Base-by-base conservation (phyloP, 164 flowering plant genomes). In the Stephania japonica region DNA sequence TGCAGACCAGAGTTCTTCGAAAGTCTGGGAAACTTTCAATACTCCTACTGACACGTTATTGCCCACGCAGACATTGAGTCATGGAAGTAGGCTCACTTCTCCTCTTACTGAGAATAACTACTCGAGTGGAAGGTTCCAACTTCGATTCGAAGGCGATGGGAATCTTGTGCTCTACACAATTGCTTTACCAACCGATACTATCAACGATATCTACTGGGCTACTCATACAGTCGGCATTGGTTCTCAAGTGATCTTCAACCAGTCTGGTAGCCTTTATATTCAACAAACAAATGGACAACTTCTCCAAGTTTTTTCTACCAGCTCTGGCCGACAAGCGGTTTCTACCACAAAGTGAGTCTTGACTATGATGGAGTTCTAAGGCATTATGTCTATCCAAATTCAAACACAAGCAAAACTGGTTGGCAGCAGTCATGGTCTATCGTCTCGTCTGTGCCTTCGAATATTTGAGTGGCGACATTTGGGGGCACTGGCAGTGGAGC, bases 331-430 rank as follows among this genome's bases (percentile, higher is more conserved):
- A 44, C 47, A 0, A 2, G 12, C 0, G 78, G 80, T 13, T 75
- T 72, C 71, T 84, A 88, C 66, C 83, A 80, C 10, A 78, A 85
- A 50, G 85, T 78, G 21, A 80, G 79, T 8, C 70, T 87, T 8
- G 86, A 84, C 21, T 79, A 42, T 73, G 89, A 87, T 75, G 89
- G 90, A 12, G 83, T 87, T 70, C 77, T 85, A 38, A 74, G 78
- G 68, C 82, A 79, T 7, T 85, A 80, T 61, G 32, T 49, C 10
- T 61, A 76, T 79, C 85, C 77, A 1, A 86, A 76, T 56, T 67
- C 27, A 5, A 19, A 18, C 32, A 13, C 65, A 1, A 67, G 24
- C 14, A 24, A 14, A 10, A 70, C 69, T 4, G 27, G 23, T 0
- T 59, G 73, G 74, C 13, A 43, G 0, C 42, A 6, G 61, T 23